A percentile compares a stretch with the other conserved stretches of the same genome.
phyloP scores from a whole-genome alignment of 2,329 filamentous ascomycete genomes.

The Dryadomyces quercus-mongolicae region DNA sequence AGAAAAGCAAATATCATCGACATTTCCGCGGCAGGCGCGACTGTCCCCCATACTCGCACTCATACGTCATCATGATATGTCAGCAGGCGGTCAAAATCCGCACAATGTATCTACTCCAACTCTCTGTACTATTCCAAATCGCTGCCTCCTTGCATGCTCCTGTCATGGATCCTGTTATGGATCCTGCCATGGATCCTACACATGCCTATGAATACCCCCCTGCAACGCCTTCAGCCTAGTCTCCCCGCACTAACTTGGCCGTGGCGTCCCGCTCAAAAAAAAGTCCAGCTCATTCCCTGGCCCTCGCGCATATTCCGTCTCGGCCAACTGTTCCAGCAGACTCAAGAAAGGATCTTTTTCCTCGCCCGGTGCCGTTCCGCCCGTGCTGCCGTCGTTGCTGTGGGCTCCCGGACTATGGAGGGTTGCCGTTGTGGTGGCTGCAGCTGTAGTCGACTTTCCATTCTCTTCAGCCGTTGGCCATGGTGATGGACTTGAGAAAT shows the following conservation, averaged over 20 bases:
- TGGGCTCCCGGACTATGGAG: constrained; percentile 32
- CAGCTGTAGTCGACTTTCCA: constrained; percentile 8
- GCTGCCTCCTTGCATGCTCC: too few relatives aligned
- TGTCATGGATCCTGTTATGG: too few relatives aligned
- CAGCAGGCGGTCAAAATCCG: too few relatives aligned
- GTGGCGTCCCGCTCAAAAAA: constrained; percentile 37
- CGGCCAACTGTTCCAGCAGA: constrained; percentile 68
- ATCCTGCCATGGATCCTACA: too few relatives aligned
- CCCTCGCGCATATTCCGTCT: constrained; percentile 61
- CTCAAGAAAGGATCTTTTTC: constrained; percentile 76
- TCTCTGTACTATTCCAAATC: too few relatives aligned
- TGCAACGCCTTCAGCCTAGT: too few relatives aligned
- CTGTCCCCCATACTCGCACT: too few relatives aligned
- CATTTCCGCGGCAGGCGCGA: too few relatives aligned
- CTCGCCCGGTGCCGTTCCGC: constrained; percentile 34
- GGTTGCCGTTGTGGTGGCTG: constrained; percentile 9
- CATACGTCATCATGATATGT: too few relatives aligned
- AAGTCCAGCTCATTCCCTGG: constrained; percentile 68
- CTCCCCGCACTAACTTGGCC: neutral
- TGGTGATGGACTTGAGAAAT: constrained; percentile 37
- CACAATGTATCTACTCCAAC: too few relatives aligned
- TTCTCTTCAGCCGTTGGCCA: constrained; percentile 35
- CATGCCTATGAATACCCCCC: too few relatives aligned
- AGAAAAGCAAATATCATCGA: too few relatives aligned
- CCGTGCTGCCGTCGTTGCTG: constrained; percentile 35